A percentile compares a stretch with the other conserved stretches of the same genome.
phyloP scores from a whole-genome alignment of 129 eudicot genomes.

The Tagetes patula region DNA sequence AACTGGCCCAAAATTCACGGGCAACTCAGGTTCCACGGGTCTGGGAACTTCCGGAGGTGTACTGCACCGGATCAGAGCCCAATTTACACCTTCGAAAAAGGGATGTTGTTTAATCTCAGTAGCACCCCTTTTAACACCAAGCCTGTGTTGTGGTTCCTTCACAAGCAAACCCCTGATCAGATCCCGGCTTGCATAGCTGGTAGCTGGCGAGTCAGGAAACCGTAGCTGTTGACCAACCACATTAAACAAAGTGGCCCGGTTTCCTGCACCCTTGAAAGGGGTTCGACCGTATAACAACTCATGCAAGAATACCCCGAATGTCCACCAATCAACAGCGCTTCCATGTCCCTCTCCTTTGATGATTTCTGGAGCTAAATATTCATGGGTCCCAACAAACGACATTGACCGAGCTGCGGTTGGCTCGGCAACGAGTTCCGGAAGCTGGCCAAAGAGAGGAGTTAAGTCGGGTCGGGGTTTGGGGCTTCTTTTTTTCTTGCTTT shows the following conservation, averaged over 20 bases:
- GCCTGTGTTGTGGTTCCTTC: conserved; percentile 78
- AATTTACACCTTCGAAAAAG: conserved; percentile 85
- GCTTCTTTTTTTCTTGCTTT: conserved; percentile 53
- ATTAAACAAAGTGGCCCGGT: conserved; percentile 81
- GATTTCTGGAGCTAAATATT: conserved; percentile 79
- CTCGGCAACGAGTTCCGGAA: conserved; percentile 80
- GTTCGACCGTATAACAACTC: conserved; percentile 78
- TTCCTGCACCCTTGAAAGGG: conserved; percentile 83
- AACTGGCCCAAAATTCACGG: conserved; percentile 40
- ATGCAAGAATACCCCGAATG: conserved; percentile 76
- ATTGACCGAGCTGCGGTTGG: conserved; percentile 86
- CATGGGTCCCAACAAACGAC: conserved; percentile 95
- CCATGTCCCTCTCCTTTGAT: conserved; percentile 92
- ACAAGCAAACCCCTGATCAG: conserved; percentile 68
- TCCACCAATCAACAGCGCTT: conserved; percentile 96
- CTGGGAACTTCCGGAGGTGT: conserved; percentile 85
- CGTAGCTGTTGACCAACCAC: conserved; percentile 75
- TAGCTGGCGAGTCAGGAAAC: conserved; percentile 71
- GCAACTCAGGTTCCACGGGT: conserved; percentile 44
- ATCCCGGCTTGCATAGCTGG: conserved; percentile 75
- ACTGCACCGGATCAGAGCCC: conserved; percentile 89
- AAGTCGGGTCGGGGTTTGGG: conserved; percentile 45
- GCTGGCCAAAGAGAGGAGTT: conserved; percentile 36
- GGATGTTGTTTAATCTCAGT: conserved; percentile 89
- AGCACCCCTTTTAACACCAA: conserved; percentile 81